phyloP scores from a whole-genome alignment of 805 yeast species.

The Hemisphaericaspora nanyangensis region DNA sequence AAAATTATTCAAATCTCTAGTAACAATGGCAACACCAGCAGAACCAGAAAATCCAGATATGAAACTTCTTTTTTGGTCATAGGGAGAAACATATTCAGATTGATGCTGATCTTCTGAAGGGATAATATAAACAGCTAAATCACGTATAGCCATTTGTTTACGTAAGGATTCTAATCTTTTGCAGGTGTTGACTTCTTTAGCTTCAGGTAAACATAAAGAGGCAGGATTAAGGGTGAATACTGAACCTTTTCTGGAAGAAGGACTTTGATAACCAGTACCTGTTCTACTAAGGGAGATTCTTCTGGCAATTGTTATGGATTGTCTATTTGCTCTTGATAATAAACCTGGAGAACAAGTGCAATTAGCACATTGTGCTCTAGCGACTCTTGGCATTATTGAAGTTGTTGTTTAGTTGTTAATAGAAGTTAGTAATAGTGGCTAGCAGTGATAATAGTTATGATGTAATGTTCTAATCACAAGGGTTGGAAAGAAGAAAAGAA shows the following conservation, averaged over 20 bases:
- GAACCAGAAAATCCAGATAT: constrained; percentile 60
- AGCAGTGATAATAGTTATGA: too few relatives aligned
- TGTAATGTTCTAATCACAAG: too few relatives aligned
- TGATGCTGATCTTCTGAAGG: constrained; percentile 66
- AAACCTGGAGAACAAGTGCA: constrained; percentile 86
- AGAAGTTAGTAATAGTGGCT: neutral
- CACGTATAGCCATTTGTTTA: constrained; percentile 43
- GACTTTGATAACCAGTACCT: constrained; percentile 12
- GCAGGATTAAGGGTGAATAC: constrained; percentile 41
- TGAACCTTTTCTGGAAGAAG: constrained; percentile 37
- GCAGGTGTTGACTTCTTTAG: constrained; percentile 57
- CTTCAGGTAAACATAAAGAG: constrained; percentile 38
- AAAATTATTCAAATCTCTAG: constrained; percentile 50
- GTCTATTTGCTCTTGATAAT: constrained; percentile 59
- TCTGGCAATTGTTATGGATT: constrained; percentile 52
- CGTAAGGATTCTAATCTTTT: constrained; percentile 62
- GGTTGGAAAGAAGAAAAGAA: too few relatives aligned
- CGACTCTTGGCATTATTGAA: constrained; percentile 23
- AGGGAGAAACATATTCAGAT: constrained; percentile 53
- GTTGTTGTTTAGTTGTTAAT: neutral
- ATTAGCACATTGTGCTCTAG: constrained; percentile 54
- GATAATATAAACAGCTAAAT: constrained; percentile 52
- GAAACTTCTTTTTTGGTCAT: constrained; percentile 54
- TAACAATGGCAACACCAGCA: constrained; percentile 57
- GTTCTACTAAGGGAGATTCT: constrained; percentile 30